A percentile compares a stretch with the other conserved stretches of the same genome.
Evolutionary conservation across 768 basidiomycete species (phyloP).

Genomic region (Boletus rubescentipes): DNA sequence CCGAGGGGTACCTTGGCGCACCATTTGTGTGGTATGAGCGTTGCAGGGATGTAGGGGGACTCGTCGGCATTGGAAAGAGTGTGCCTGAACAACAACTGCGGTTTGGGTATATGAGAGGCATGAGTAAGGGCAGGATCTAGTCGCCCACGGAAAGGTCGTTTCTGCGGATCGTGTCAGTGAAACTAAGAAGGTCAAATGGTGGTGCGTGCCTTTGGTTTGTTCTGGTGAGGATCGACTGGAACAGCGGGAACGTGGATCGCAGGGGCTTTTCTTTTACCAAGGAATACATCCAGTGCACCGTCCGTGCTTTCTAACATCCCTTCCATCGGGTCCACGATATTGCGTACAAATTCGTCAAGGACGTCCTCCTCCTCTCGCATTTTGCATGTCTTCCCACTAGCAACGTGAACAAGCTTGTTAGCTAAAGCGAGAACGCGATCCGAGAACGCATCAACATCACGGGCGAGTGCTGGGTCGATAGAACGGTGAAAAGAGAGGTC

Average conservation of each 20-base stretch:
- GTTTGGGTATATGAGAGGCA: constrained; percentile 74
- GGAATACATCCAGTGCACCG: constrained; percentile 74
- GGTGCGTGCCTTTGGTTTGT: constrained; percentile 34
- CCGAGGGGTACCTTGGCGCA: constrained; percentile 85
- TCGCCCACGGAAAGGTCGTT: constrained; percentile 39
- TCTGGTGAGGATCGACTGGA: constrained; percentile 11
- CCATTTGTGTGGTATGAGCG: constrained; percentile 65
- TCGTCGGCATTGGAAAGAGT: constrained; percentile 56
- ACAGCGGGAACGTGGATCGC: constrained; percentile 57
- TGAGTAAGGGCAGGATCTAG: constrained; percentile 68
- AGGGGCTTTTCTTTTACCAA: constrained; percentile 67
- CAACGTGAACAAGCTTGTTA: constrained; percentile 59
- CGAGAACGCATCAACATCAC: constrained; percentile 69
- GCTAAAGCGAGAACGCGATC: constrained; percentile 63
- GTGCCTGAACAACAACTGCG: constrained; percentile 71
- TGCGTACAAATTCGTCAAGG: constrained; percentile 74
- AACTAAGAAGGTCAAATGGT: neutral
- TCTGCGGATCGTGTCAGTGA: constrained; percentile 29
- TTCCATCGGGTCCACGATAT: constrained; percentile 85
- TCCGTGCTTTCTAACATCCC: constrained; percentile 84
- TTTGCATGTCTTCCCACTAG: constrained; percentile 36
- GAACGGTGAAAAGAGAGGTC: constrained; percentile 92
- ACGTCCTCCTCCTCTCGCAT: constrained; percentile 77
- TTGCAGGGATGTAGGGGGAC: constrained; percentile 61
- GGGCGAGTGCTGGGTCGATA: constrained; percentile 68